A percentile compares a stretch with the other conserved stretches of the same genome.
These are phyloP conservation scores for Calonectria multiphialidica DNA, from an alignment of 2,329 filamentous ascomycete genomes.

Conservation along the genomic window DNA sequence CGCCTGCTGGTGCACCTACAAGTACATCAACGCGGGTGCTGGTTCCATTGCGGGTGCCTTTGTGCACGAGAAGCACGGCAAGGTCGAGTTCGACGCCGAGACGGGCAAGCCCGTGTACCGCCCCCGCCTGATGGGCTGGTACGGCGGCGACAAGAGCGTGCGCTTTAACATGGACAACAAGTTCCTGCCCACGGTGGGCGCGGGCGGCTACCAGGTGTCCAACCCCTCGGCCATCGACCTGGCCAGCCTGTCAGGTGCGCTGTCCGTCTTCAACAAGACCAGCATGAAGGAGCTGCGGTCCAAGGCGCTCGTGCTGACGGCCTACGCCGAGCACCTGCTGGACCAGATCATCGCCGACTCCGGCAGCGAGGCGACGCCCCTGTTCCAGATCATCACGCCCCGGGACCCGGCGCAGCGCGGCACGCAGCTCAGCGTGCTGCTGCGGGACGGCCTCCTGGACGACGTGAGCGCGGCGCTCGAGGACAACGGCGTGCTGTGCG, in stretches of 20 bases:
- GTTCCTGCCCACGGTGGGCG: conserved; percentile 83
- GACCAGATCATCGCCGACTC: conserved; percentile 54
- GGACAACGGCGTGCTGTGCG: conserved; percentile 78
- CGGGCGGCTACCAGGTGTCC: conserved; percentile 85
- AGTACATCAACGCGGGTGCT: conserved; percentile 90
- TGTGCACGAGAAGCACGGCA: conserved; percentile 81
- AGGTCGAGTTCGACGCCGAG: conserved; percentile 57
- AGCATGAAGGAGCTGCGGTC: conserved; percentile 75
- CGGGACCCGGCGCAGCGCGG: conserved; percentile 75
- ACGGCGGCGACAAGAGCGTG: conserved; percentile 81
- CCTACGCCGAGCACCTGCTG: conserved; percentile 80
- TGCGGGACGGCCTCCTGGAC: conserved; percentile 79
- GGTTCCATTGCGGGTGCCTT: conserved; percentile 85
- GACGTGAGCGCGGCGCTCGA: conserved; percentile 73
- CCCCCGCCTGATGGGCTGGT: conserved; percentile 85
- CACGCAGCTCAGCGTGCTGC: conserved; percentile 81
- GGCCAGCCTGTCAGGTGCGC: conserved; percentile 77
- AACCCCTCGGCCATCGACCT: conserved; percentile 86
- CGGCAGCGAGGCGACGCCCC: conserved; percentile 42
- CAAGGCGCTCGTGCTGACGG: conserved; percentile 80
- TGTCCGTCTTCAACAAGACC: conserved; percentile 81
- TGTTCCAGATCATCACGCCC: conserved; percentile 78
- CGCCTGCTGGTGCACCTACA: conserved; percentile 94
- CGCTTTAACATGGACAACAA: conserved; percentile 87
- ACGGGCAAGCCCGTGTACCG: conserved; percentile 61